These are phyloP conservation scores for Trichoderma parareesei DNA, from an alignment of 495 filamentous ascomycete species.

Conservation along the genomic window DNA sequence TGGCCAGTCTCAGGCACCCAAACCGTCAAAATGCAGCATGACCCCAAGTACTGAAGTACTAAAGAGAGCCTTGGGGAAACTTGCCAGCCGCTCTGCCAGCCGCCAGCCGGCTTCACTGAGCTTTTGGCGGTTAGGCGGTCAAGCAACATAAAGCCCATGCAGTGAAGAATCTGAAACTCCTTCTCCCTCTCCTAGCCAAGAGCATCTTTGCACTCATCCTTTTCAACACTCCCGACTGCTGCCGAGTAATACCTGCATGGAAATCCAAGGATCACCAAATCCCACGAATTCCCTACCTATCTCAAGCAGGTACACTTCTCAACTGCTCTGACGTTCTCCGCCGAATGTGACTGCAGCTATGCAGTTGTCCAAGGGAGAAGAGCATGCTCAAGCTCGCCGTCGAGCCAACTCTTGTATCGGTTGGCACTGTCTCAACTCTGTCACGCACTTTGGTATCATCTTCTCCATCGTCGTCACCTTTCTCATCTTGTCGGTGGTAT, in stretches of 20 bases:
- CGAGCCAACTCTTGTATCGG: conserved; percentile 11
- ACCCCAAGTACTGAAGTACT: too few species aligned
- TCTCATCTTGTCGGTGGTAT: background rate
- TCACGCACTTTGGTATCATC: conserved; percentile 17
- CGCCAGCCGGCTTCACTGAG: background rate
- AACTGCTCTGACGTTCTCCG: background rate
- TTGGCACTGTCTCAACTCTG: conserved; percentile 19
- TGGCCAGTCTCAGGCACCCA: too few species aligned
- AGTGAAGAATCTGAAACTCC: too few species aligned
- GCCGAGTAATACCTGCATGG: background rate
- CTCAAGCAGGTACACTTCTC: background rate
- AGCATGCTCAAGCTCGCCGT: background rate
- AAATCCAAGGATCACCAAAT: background rate
- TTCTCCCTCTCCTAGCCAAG: background rate
- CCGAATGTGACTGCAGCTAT: background rate
- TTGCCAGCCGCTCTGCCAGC: background rate
- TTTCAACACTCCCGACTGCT: background rate
- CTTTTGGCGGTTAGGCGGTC: background rate
- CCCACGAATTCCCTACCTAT: background rate
- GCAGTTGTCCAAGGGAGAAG: background rate
- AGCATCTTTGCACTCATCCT: background rate
- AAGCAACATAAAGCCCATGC: background rate
- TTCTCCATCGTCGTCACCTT: conserved; percentile 8
- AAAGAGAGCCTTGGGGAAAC: background rate
- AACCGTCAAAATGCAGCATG: too few species aligned